These are phyloP conservation scores for Pseudocercospora eumusae DNA, from an alignment of 2,329 filamentous ascomycete species.

Conservation along the genomic window DNA sequence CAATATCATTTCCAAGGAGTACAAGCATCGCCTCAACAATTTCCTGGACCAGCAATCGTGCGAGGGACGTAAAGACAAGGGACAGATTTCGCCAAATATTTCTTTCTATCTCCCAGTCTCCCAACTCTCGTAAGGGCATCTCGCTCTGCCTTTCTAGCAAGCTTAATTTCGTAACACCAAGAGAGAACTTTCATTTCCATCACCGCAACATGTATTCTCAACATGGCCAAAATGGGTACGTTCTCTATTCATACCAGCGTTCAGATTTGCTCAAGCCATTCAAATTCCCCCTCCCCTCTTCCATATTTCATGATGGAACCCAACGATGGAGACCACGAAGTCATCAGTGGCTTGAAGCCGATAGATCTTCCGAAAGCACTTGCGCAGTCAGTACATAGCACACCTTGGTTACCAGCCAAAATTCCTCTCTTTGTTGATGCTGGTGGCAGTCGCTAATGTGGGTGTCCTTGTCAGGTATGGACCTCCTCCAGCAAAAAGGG, in stretches of 20 bases:
- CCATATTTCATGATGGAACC: neutral
- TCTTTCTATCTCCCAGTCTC: neutral
- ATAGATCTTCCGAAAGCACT: neutral
- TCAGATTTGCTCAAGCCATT: neutral
- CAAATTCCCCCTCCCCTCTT: neutral
- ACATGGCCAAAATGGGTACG: constrained; percentile 6
- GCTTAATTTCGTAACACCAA: constrained; percentile 1
- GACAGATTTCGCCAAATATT: constrained; percentile 4
- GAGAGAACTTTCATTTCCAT: neutral
- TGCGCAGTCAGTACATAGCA: neutral
- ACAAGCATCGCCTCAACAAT: neutral
- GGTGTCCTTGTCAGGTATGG: constrained; percentile 16
- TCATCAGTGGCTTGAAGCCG: neutral
- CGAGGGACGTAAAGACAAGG: neutral
- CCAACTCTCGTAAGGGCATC: constrained; percentile 6
- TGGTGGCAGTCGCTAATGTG: neutral
- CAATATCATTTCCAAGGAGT: neutral
- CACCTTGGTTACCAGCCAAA: neutral
- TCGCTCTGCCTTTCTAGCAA: constrained; percentile 1
- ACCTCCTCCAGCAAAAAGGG: constrained; percentile 44
- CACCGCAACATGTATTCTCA: constrained; percentile 7
- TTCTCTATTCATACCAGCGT: neutral
- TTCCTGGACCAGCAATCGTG: neutral
- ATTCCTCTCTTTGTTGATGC: neutral
- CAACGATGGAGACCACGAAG: neutral